phyloP scores from a whole-genome alignment of 2,329 filamentous ascomycete species.

The Pestalotiopsis sp. region DNA sequence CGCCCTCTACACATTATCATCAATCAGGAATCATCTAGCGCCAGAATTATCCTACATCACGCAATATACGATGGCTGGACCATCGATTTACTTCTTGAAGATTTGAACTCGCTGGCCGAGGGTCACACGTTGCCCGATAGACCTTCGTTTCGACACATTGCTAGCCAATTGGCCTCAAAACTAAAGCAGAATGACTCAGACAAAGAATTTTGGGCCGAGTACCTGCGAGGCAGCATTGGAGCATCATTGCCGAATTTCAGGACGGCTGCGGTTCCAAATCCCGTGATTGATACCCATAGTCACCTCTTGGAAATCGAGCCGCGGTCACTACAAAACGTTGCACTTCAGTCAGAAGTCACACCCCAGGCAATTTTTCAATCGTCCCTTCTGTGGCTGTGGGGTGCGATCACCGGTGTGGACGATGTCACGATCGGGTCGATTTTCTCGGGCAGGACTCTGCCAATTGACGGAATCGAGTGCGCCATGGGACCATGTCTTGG shows the following conservation, averaged over 20 bases:
- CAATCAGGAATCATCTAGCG: constrained; percentile 25
- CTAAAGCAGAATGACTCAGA: constrained; percentile 40
- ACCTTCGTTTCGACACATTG: constrained; percentile 65
- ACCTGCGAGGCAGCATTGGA: constrained; percentile 61
- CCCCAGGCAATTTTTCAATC: constrained; percentile 78
- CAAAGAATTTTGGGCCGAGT: constrained; percentile 70
- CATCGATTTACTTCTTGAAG: constrained; percentile 71
- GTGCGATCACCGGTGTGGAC: constrained; percentile 61
- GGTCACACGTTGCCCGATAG: constrained; percentile 35
- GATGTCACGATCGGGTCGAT: constrained; percentile 80
- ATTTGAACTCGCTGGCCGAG: constrained; percentile 59
- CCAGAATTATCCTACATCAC: constrained; percentile 71
- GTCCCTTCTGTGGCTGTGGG: constrained; percentile 67
- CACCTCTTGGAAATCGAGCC: constrained; percentile 37
- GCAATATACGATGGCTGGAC: constrained; percentile 95
- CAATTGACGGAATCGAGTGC: constrained; percentile 69
- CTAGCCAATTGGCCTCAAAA: constrained; percentile 40
- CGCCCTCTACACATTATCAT: constrained; percentile 67
- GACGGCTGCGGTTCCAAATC: constrained; percentile 31
- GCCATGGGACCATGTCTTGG: constrained; percentile 81
- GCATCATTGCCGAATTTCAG: constrained; percentile 62
- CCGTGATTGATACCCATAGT: constrained; percentile 28
- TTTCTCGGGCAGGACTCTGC: constrained; percentile 78
- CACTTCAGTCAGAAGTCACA: constrained; percentile 51
- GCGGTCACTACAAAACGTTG: constrained; percentile 34